Evolutionary conservation across 305 asterid species (phyloP), one percentile per base, ranked within the genome.

Genomic region (Fraxinus paxiana): DNA sequence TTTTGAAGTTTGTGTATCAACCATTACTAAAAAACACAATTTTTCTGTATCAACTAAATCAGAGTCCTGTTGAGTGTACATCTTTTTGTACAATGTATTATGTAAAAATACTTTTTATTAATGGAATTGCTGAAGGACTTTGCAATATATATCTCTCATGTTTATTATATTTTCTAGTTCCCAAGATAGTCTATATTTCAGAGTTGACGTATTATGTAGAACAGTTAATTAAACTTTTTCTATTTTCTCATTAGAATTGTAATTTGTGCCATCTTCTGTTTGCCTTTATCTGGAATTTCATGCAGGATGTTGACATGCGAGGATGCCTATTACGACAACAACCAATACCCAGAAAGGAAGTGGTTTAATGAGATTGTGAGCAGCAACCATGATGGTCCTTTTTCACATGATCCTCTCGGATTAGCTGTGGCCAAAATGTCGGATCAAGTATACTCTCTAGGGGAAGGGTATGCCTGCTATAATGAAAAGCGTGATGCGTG

Each of bases 351-450:
- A 18, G 92, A 87, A 77, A 85, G 82, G 80, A 88, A 73, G 73
- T 80, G 84, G 79, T 83, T 83, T 61, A 86, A 83, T 79, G 81
- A 79, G 73, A 80, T 83, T 73, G 80, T 82, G 30, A 84, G 86
- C 82, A 88, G 86, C 90, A 77, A 77, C 79, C 90, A 77, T 74
- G 92, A 87, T 84, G 90, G 88, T 71, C 86, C 83, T 78, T 84
- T 81, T 88, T 87, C 91, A 54, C 92, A 88, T 48, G 97, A 91
- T 86, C 89, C 90, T 72, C 90, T 96, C 83, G 97, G 93, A 83
- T 87, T 91, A 89, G 98, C 95, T 81, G 88, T 94, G 85, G 97
- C 97, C 75, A 92, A 92, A 88, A 92, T 94, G 97, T 87, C 98
- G 38, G 91, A 88, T 88, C 94, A 90, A 89, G 94, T 90, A 59